Evolutionary conservation across 2,329 filamentous ascomycete species (phyloP).

Genomic region (Grosmannia huntii): DNA sequence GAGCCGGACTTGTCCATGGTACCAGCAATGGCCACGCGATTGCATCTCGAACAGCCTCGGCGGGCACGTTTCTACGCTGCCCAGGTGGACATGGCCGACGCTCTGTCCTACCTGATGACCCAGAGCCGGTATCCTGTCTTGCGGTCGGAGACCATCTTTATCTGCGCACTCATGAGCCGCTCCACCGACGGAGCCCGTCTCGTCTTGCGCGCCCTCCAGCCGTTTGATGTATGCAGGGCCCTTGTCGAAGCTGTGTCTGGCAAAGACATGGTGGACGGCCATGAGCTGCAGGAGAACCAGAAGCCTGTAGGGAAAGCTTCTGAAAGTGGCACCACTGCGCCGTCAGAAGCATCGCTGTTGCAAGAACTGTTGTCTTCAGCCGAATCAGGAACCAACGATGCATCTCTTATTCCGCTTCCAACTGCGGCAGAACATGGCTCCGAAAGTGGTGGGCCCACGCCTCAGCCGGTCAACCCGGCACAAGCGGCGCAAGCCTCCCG

Average conservation of each 20-base stretch:
- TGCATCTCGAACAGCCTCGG: conserved; percentile 3
- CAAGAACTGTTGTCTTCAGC: not conserved
- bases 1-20: not conserved
- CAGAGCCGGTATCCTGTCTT: conserved; percentile 47
- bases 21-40: not conserved
- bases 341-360: not conserved
- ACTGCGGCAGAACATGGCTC: conserved; percentile 14
- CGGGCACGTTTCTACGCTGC: conserved; percentile 30
- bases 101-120: conserved; percentile 38
- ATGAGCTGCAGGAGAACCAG: conserved; percentile 4
- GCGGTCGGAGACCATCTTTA: conserved; percentile 48
- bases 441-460: conserved; percentile 25
- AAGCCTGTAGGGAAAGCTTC: not conserved
- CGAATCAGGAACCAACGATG: too few relatives aligned
- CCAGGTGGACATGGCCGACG: conserved; percentile 27
- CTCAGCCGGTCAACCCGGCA: conserved; percentile 32
- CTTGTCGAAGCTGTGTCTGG: conserved; percentile 38
- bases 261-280: conserved; percentile 18
- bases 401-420: not conserved
- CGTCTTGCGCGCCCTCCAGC: conserved; percentile 29
- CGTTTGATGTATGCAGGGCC: conserved; percentile 27
- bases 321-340: not conserved
- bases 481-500: conserved; percentile 31
- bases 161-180: conserved; percentile 47
- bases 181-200: conserved; percentile 34